Evolutionary conservation across 148 eudicot genomes (phyloP), one percentile per base, ranked within the genome.

Genomic region (Spergularia marina): DNA sequence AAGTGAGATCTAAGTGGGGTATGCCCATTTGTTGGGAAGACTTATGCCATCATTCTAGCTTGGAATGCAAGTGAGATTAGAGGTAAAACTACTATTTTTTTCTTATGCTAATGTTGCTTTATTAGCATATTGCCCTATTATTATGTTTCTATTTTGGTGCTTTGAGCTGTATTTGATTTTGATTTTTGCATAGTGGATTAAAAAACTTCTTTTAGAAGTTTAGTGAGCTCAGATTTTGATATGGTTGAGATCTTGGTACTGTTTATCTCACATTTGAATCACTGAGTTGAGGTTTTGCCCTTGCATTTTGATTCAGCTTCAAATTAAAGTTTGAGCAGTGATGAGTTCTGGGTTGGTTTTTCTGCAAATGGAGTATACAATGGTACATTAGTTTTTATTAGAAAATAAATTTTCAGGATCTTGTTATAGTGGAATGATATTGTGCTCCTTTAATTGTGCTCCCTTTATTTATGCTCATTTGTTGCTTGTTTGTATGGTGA

Each of bases 1-100:
- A 85, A 84, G 88, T 85, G 88, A 86, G 91, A 86, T 87, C 94
- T 85, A 68, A 68, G 88, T 88, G 91, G 91, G 96, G 97, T 86
- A 86, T 81, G 84, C 60, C 78, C 73, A 72, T 66, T 88, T 89
- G 86, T 80, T 86, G 53, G 69, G 64, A 74, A 78, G 72, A 79
- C 78, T 84, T 80, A 70, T 80, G 67, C 73, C 74, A 74, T 76
- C 78, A 76, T 77, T 77, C 81, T 84, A 74, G 81, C 88, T 92
- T 86, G 75, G 77, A 82, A 79, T 84, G 81, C 86, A 92, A 88
- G 87, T 78, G 82, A 84, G 52, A 76, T 17, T 82, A 70, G 80
- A 85, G 85, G 76, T 76, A 72, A 47, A 41, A 53, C 13, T 10
- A 23, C 21, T 75, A 41, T 60, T 49, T 73, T 73, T 77, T 76